These are phyloP conservation scores for Panus rudis DNA, from an alignment of 768 basidiomycete genomes.

Conservation along the genomic window DNA sequence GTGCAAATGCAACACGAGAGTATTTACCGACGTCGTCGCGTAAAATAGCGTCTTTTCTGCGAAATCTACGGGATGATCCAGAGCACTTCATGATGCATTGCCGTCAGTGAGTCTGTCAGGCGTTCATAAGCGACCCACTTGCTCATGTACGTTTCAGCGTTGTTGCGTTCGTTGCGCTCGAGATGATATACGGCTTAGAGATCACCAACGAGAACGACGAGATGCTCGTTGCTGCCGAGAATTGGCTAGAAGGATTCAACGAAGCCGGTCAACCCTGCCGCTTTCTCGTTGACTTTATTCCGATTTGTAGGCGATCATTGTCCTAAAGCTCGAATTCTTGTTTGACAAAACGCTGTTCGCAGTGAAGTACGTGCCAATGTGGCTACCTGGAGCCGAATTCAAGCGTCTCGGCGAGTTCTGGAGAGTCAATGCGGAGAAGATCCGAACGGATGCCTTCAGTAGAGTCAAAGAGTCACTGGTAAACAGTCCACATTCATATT, in stretches of 20 bases:
- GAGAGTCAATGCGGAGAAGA: background rate
- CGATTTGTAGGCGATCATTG: conserved; percentile 1
- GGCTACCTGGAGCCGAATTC: background rate
- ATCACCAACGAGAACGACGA: background rate
- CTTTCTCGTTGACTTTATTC: background rate
- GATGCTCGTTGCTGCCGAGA: background rate
- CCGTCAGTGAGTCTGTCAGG: background rate
- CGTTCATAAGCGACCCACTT: background rate
- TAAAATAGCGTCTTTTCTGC: no score
- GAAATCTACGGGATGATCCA: background rate
- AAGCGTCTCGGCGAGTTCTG: background rate
- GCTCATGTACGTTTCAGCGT: background rate
- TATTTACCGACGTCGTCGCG: no score
- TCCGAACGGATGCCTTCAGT: background rate
- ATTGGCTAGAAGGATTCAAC: background rate
- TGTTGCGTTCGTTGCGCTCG: conserved; percentile 7
- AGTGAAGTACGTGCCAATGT: background rate
- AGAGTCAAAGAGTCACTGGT: background rate
- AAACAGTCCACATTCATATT: background rate
- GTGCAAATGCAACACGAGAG: background rate
- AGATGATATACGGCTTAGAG: background rate
- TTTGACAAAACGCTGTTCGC: background rate
- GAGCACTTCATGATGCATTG: background rate
- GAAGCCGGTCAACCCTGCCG: background rate
- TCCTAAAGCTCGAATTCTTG: background rate